Conservation (phyloP, 306 rosid species). For the Rubus parviflorus region DNA sequence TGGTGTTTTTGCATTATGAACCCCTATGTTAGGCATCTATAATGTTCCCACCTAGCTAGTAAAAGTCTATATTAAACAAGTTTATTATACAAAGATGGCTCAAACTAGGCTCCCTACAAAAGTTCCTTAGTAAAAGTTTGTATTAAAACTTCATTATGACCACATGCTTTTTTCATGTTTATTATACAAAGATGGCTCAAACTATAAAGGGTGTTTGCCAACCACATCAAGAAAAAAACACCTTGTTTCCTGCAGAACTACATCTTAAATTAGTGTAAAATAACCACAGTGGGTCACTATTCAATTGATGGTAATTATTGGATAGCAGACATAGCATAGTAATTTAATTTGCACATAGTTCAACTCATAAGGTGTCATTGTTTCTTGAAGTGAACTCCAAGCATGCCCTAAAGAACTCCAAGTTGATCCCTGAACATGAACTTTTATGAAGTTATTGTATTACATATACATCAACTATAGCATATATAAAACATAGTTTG, state of each 20-base stretch:
- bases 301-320: constrained; percentile 17
- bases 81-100: no score
- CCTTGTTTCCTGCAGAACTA: not conserved
- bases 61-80: not conserved
- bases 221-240: not conserved
- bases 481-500: not conserved
- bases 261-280: not conserved
- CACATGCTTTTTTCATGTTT: constrained; percentile 4
- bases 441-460: not conserved
- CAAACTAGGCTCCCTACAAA: no score
- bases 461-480: not conserved
- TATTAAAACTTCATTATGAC: not conserved
- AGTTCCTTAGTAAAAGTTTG: no score
- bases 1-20: constrained; percentile 49
- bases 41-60: constrained; percentile 38
- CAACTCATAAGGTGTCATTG: not conserved
- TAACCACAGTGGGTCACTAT: not conserved
- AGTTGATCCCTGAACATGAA: not conserved
- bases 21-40: constrained; percentile 24
- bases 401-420: constrained; percentile 1
- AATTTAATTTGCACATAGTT: not conserved
- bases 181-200: constrained; percentile 12
- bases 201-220: not conserved
- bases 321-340: not conserved
- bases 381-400: constrained; percentile 14